Base-by-base conservation (phyloP, 441 rosid genomes). In the Euphorbia schlechtendalii region DNA sequence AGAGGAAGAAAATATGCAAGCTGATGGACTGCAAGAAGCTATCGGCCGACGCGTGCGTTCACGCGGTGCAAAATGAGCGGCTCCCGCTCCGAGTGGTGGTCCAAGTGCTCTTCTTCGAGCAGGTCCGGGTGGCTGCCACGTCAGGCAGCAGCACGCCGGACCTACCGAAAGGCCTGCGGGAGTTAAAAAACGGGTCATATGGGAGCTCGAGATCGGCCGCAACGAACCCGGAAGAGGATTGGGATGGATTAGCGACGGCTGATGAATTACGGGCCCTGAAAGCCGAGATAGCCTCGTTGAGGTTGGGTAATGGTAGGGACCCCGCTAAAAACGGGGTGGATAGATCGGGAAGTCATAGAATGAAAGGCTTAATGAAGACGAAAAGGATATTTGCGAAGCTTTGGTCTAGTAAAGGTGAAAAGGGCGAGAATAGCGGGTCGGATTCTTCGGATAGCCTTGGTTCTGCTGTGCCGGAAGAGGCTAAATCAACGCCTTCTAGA, bases 11-110 rank as follows among this genome's bases (percentile, higher is more conserved):
- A 72, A 81, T 91, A 71, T 91, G 98, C 82, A 85, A 80, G 70
- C 68, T 91, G 67, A 89, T 91, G 96, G 96, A 92, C 71, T 92
- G 98, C 75, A 69, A 83, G 75, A 92, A 92, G 70, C 82, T 92
- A 15, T 89, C 98, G 0, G 85, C 75, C 5, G 95, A 92, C 22
- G 95, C 98, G 4, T 85, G 92, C 69, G 76, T 83, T 86, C 98
- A 92, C 17, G 98, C 89, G 0, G 95, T 88, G 70, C 96, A 92
- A 67, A 92, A 92, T 10, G 96, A 89, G 72, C 71, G 96, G 69
- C 94, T 91, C 9, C 96, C 98, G 0, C 49, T 87, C 28, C 86
- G 98, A 4, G 89, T 89, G 0, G 87, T 91, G n/a, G 89, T 89
- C 3, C 98, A 87, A 70, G 85, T 87, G 60, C 90, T 91, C 69